Conservation (phyloP, 2,329 filamentous ascomycete genomes). For the Ascocoryne sarcoides region DNA sequence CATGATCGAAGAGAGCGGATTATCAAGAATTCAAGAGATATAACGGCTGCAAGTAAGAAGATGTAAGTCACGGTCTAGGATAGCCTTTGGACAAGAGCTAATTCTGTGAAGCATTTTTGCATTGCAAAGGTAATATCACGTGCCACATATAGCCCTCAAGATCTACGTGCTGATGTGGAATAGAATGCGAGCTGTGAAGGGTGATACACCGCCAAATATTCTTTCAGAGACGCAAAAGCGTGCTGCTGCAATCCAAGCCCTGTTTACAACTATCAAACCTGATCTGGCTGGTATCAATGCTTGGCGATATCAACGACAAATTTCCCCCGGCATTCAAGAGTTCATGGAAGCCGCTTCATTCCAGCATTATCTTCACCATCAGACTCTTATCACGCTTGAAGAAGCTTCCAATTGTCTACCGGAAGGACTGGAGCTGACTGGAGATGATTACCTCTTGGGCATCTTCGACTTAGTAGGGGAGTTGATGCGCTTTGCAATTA, state of each 20-base stretch:
- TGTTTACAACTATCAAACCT: conserved; percentile 57
- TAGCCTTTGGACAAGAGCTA: conserved; percentile 8
- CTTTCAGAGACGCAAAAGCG: conserved; percentile 61
- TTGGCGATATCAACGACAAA: conserved; percentile 70
- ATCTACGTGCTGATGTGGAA: conserved; percentile 5
- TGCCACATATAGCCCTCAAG: conserved; percentile 4
- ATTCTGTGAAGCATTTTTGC: conserved; percentile 60
- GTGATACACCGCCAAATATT: conserved; percentile 58
- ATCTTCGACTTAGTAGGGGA: conserved; percentile 92
- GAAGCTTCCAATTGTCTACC: conserved; percentile 44
- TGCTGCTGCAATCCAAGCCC: conserved; percentile 59
- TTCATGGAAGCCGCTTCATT: conserved; percentile 90
- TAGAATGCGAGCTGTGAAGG: conserved; percentile 56
- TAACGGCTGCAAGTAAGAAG: conserved; percentile 93
- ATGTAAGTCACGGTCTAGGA: conserved; percentile 54
- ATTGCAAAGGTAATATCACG: conserved; percentile 57
- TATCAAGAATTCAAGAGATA: conserved; percentile 84
- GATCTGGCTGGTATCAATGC: conserved; percentile 75
- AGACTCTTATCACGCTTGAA: conserved; percentile 61
- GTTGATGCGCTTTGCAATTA: conserved; percentile 93
- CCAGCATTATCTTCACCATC: conserved; percentile 73
- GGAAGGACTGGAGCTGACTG: conserved; percentile 54
- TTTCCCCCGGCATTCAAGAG: conserved; percentile 79
- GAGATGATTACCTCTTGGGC: conserved; percentile 82
- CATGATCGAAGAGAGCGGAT: conserved; percentile 86